Percentiles rank a stretch among this genome's conserved stretches.
Conservation (phyloP, 345 rosid genomes). For the Abelmoschus esculentus region DNA sequence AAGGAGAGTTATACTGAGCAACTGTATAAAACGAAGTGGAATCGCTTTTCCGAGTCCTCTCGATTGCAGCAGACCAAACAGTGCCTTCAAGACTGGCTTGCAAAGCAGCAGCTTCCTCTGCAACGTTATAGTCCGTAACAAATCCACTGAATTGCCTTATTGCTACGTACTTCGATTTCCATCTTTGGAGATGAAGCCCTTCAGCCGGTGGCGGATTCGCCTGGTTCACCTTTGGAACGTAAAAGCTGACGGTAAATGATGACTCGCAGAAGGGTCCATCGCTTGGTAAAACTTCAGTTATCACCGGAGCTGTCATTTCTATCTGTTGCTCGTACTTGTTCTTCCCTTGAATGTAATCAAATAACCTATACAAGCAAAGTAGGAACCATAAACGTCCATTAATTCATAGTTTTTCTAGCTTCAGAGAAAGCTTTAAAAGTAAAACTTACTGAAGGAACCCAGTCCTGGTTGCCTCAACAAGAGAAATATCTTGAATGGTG, state of each 20-base stretch:
- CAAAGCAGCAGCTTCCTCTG: constrained; percentile 70
- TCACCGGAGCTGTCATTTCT: constrained; percentile 90
- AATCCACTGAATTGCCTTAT: constrained; percentile 75
- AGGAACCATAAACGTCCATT: background rate
- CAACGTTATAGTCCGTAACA: constrained; percentile 44
- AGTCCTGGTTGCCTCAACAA: constrained; percentile 57
- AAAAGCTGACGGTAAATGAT: constrained; percentile 68
- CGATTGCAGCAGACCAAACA: constrained; percentile 50
- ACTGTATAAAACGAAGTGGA: constrained; percentile 45
- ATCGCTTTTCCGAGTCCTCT: constrained; percentile 31
- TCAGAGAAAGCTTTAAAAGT: background rate
- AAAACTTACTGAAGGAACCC: constrained; percentile 58
- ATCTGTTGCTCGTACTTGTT: constrained; percentile 45
- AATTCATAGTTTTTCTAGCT: background rate
- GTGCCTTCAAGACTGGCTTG: constrained; percentile 54
- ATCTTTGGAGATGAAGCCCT: constrained; percentile 60
- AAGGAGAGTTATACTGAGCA: constrained; percentile 88
- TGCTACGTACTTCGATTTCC: constrained; percentile 50
- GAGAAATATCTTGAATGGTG: constrained; percentile 65
- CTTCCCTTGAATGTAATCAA: constrained; percentile 79
- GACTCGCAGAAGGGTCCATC: constrained; percentile 87
- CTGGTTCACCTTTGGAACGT: constrained; percentile 69
- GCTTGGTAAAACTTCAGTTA: constrained; percentile 61
- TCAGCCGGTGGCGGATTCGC: constrained; percentile 66
- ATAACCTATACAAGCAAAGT: constrained; percentile 35